Base-by-base conservation (phyloP, 208 protist genomes). In the Endotrypanum monterogeii region DNA sequence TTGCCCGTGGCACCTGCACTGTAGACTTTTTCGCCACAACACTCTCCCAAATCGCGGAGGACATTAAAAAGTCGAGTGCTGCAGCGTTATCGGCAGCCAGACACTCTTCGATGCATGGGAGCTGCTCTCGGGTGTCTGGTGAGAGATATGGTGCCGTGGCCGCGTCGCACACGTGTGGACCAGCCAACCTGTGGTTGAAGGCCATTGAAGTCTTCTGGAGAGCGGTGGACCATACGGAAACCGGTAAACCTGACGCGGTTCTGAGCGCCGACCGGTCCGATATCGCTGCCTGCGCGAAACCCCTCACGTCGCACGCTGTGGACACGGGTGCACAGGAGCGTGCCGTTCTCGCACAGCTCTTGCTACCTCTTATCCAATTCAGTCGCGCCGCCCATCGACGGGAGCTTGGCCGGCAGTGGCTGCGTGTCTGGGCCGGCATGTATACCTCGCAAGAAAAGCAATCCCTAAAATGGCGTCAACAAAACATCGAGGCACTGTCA, bases 171-270 rank as follows among this genome's bases (percentile, higher is more conserved):
- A 28, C 16, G 8, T 37, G 60, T 0, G 77, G 74, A 2, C 69
- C 61, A 6, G 35, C 25, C 16, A 75, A 75, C 3, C 56, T 86
- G 62, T 94, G 90, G 90, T 30, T 87, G 30, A 71, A 80, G 48
- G 87, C 87, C 2, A 75, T 90, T 14, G 65, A 79, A 18, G 84
- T 94, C 32, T 94, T 88, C 73, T 92, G 90, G 90, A 79, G 77
- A n/a, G 90, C 90, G 0, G 87, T 94, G 28, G 86, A 92, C 57
- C 90, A 94, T 16, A 32, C 32, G 23, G 66, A 18, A 2, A 18
- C 14, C 1, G 28, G 23, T 32, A 30, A 39, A 14, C 41, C 57
- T 14, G 28, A 32, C 12, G 41, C 37, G n/a, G 2, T 30, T 3
- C 50, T 37, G 6, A 9, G 32, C n/a, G 6, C 46, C 25, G 20